These are phyloP conservation scores for Vachellia pachyceras DNA, from an alignment of 306 rosid genomes.

Conservation along the genomic window DNA sequence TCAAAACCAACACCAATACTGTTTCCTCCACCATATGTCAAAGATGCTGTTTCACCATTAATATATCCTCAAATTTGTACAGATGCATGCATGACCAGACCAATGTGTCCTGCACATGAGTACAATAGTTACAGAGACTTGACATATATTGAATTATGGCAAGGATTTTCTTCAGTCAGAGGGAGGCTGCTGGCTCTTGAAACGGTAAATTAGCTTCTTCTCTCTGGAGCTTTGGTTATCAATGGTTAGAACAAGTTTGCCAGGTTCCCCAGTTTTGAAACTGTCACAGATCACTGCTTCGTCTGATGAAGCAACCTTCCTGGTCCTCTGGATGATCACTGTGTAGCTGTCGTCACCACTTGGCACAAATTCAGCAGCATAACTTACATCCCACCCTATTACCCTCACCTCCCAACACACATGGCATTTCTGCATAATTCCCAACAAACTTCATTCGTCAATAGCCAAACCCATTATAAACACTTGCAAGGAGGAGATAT, in stretches of 20 bases:
- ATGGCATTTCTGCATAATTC: constrained; percentile 42
- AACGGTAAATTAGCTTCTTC: constrained; percentile 80
- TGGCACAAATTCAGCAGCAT: constrained; percentile 79
- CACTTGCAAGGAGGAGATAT: too few species aligned
- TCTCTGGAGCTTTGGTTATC: constrained; percentile 68
- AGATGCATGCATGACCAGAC: too few species aligned
- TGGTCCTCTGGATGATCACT: constrained; percentile 67
- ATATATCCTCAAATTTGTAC: too few species aligned
- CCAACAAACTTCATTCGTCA: constrained; percentile 19
- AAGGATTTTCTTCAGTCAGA: too few species aligned
- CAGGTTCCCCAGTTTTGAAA: constrained; percentile 63
- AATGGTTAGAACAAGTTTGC: constrained; percentile 71
- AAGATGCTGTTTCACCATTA: too few species aligned
- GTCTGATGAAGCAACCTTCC: constrained; percentile 55
- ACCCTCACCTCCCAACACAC: constrained; percentile 77
- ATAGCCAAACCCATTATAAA: constrained; percentile 6
- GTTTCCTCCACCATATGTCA: too few species aligned
- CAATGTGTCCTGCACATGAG: not conserved
- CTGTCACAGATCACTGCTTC: constrained; percentile 58
- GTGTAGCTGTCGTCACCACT: constrained; percentile 64
- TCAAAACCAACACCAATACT: too few species aligned
- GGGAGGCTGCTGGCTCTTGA: constrained; percentile 48
- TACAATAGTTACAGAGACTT: constrained; percentile 34
- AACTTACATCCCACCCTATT: constrained; percentile 77
- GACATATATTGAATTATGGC: too few species aligned